Conservation (phyloP, 352 stramenopile genomes). For the Globisporangium abappressorium region DNA sequence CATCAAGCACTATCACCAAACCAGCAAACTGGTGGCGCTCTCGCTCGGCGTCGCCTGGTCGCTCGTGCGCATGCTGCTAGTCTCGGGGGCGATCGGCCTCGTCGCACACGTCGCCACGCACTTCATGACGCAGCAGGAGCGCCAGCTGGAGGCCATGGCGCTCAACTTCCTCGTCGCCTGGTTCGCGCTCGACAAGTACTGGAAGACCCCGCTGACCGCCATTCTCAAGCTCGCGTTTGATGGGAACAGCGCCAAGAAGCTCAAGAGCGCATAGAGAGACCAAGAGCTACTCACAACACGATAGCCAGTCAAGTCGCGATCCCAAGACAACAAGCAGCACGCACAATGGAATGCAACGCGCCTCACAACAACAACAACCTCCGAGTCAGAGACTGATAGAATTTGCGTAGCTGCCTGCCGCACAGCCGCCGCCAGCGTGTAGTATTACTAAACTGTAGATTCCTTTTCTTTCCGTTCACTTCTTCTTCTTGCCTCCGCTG, state of each 20-base stretch:
- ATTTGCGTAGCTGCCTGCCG: neutral
- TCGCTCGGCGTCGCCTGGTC: conserved; percentile 37
- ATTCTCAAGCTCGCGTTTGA: conserved; percentile 25
- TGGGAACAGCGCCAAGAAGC: conserved; percentile 16
- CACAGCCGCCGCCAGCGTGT: neutral
- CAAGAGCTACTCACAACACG: neutral
- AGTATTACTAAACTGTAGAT: neutral
- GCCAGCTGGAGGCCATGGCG: conserved; percentile 41
- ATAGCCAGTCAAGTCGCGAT: neutral
- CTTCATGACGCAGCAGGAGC: conserved; percentile 45
- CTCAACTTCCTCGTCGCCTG: conserved; percentile 71
- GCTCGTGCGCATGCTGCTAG: conserved; percentile 40
- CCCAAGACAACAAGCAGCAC: neutral
- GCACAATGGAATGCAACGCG: conserved; percentile 18
- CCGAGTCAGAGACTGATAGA: neutral
- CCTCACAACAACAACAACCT: neutral
- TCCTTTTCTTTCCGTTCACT: conserved; percentile 1
- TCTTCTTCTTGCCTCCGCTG: conserved; percentile 39
- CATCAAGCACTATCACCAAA: conserved; percentile 45
- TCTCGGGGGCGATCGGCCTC: conserved; percentile 41
- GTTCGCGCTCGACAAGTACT: conserved; percentile 75
- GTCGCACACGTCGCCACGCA: conserved; percentile 60
- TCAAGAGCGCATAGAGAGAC: conserved; percentile 22
- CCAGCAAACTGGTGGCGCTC: conserved; percentile 33
- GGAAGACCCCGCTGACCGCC: conserved; percentile 41